Evolutionary conservation across 2,329 filamentous ascomycete species (phyloP).

Genomic region (Fusarium sp.): DNA sequence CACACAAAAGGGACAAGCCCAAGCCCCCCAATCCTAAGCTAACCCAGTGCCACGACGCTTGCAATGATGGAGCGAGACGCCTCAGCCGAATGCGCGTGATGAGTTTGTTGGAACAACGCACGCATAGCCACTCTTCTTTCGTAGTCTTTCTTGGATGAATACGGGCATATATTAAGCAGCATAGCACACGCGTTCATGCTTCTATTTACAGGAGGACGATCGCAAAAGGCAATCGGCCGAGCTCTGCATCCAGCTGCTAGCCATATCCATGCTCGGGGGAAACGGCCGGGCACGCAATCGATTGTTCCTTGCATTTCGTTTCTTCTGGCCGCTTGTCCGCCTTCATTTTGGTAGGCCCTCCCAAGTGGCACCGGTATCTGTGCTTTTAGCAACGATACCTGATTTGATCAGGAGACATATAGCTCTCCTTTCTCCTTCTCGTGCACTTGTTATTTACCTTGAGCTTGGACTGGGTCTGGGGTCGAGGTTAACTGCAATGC

Average conservation of each 20-base stretch:
- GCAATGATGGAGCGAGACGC: constrained; percentile 21
- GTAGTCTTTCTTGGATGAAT: neutral
- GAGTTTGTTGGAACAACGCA: constrained; percentile 4
- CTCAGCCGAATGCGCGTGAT: constrained; percentile 28
- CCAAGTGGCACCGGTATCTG: constrained; percentile 13
- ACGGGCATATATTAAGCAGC: neutral
- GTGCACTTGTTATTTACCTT: neutral
- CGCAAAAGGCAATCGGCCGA: constrained; percentile 20
- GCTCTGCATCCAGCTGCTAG: constrained; percentile 10
- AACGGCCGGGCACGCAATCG: constrained; percentile 29
- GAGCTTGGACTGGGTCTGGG: neutral
- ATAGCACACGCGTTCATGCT: constrained; percentile 18
- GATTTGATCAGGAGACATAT: constrained; percentile 24
- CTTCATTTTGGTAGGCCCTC: constrained; percentile 25
- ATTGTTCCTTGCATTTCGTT: constrained; percentile 30
- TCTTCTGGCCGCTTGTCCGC: constrained; percentile 16
- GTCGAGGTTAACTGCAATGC: neutral
- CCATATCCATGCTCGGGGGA: constrained; percentile 22
- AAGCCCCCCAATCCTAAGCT: neutral
- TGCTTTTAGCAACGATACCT: constrained; percentile 12
- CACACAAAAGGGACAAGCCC: constrained; percentile 22
- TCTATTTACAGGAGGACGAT: constrained; percentile 23
- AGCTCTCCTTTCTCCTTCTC: constrained; percentile 25
- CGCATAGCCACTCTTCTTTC: constrained; percentile 8
- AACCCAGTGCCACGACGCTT: constrained; percentile 29